Conservation (phyloP, 176 grass and related monocot species). For the Carex littledalei region DNA sequence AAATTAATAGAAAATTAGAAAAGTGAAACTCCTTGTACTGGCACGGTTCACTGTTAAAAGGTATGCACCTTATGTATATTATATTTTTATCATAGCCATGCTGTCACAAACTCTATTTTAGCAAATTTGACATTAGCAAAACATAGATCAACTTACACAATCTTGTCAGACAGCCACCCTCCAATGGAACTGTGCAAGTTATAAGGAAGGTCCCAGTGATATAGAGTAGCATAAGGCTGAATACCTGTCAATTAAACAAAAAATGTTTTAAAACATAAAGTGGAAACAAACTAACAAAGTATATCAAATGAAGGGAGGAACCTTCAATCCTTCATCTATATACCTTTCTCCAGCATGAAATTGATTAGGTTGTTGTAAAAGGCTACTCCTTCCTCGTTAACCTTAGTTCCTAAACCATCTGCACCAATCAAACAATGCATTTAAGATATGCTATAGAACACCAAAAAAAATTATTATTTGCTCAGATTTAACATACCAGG, state of each 20-base stretch:
- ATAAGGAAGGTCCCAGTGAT: slow-evolving; percentile 98
- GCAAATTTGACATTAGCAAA: slow-evolving; percentile 4
- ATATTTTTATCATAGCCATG: background rate
- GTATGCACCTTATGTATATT: background rate
- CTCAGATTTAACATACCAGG: slow-evolving; percentile 57
- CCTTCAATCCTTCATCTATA: slow-evolving; percentile 14
- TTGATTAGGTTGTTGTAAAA: slow-evolving; percentile 91
- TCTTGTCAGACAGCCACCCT: slow-evolving; percentile 86
- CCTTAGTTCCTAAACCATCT: slow-evolving; percentile 82
- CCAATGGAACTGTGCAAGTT: slow-evolving; percentile 60
- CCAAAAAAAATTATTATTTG: background rate
- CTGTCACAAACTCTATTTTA: background rate
- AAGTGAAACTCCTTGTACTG: background rate
- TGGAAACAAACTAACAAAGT: slow-evolving; percentile 10
- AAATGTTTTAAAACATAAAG: slow-evolving; percentile 18
- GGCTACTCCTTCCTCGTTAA: slow-evolving; percentile 67
- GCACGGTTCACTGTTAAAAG: background rate
- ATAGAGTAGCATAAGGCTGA: slow-evolving; percentile 79
- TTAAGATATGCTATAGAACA: background rate
- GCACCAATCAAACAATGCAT: slow-evolving; percentile 32
- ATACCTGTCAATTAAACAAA: slow-evolving; percentile 53
- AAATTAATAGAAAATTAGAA: background rate
- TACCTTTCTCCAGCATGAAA: slow-evolving; percentile 92
- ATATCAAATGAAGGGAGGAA: slow-evolving; percentile 2
- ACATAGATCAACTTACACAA: slow-evolving; percentile 66